Base-by-base conservation (phyloP, 2,329 filamentous ascomycete species). In the Nothopassalora personata region DNA sequence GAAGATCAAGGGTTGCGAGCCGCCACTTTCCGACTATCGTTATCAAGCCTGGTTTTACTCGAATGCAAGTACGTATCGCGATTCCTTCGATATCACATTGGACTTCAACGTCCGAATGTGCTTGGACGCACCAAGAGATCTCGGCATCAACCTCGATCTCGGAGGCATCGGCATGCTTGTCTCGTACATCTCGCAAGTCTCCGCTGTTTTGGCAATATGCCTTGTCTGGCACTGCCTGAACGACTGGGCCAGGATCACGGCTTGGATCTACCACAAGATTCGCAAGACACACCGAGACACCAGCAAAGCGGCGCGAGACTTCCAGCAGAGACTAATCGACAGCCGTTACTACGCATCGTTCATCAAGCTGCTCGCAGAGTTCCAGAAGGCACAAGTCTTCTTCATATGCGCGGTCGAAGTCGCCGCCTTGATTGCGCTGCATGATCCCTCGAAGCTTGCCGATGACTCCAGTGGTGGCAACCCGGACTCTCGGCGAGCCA, bases 351-450 rank as follows among this genome's bases (percentile, higher is more conserved):
- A 52, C 31, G 54, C 33, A 1, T 52, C 60, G 3, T 49, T 64
- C 11, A 45, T 64, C n/a, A 30, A 49, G 1, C 59, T 59, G 7
- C 51, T 65, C 33, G 55, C 30, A 10, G 60, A 61, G 30, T 64
- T 61, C 33, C 55, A 61, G 27, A 62, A 61, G 39, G 60, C 64
- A 1, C 64, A 66, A 39, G 60, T 62, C 18, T 66, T 61, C 47
- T 64, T 64, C 50, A 61, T 66, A 54, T 52, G 61, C 8, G 57
- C 58, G 4, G 59, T 66, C 5, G 60, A 63, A 55, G 53, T 64
- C 19, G 64, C 62, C 3, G 46, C 53, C 7, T 23, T 64, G 9
- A 56, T 64, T 27, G 62, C 62, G 4, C 33, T 64, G 23, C 30
- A 56, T 7, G 60, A 61, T 51, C 60, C 60, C 4, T 52, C 15